Percentiles rank a stretch among this genome's conserved stretches.
phyloP scores from a whole-genome alignment of 805 yeast genomes.

The Scheffersomyces amazonensis region DNA sequence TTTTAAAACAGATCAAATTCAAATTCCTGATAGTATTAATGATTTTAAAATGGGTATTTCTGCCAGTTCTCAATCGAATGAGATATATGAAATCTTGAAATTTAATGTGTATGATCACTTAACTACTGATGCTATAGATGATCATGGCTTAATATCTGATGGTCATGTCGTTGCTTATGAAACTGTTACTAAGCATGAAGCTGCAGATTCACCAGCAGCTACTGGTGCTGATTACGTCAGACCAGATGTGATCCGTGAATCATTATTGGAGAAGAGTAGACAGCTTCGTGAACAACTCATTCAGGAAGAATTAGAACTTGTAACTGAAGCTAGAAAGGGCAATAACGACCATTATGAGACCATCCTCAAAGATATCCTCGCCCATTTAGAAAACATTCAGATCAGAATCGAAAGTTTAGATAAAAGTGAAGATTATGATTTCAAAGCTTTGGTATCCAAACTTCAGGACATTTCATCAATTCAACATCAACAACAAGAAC shows the following conservation, averaged over 20 bases:
- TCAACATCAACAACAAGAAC: background rate
- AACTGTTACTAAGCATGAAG: conserved; percentile 24
- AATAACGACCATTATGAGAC: background rate
- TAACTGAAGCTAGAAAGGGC: background rate
- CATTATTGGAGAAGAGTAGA: conserved; percentile 35
- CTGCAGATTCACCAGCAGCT: conserved; percentile 1
- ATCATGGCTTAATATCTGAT: conserved; percentile 48
- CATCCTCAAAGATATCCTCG: background rate
- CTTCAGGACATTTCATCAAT: conserved; percentile 10
- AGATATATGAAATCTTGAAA: conserved; percentile 63
- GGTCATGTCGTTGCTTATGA: conserved; percentile 40
- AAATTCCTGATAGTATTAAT: conserved; percentile 34
- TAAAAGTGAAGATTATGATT: conserved; percentile 2
- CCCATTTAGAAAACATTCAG: background rate
- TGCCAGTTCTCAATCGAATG: conserved; percentile 42
- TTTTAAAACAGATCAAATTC: conserved; percentile 58
- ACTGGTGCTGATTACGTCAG: conserved; percentile 1
- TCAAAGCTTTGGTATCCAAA: conserved; percentile 9
- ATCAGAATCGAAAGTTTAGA: background rate
- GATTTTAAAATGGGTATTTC: conserved; percentile 52
- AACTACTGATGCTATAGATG: conserved; percentile 54
- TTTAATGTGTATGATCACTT: conserved; percentile 54
- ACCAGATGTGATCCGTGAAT: conserved; percentile 21
- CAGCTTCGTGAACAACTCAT: conserved; percentile 15
- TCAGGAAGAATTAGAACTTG: background rate